These are phyloP conservation scores for Podila epigama DNA, from an alignment of 192 early-diverging fungal genomes.

Conservation along the genomic window DNA sequence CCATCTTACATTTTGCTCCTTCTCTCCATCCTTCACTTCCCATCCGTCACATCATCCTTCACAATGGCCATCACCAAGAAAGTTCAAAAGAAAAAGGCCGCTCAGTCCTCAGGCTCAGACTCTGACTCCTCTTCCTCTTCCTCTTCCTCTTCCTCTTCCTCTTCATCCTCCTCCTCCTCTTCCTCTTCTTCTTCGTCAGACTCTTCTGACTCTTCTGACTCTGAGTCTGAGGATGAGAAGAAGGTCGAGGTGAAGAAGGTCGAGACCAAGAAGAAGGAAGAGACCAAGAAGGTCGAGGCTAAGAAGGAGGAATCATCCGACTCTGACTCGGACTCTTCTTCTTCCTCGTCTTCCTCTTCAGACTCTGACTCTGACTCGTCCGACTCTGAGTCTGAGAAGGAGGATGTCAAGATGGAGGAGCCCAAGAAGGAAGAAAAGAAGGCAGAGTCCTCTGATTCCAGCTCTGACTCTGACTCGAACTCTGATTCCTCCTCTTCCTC, in stretches of 20 bases:
- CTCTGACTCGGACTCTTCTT: constrained; percentile 20
- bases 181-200: constrained; percentile 13
- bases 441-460: constrained; percentile 32
- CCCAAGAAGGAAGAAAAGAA: constrained; percentile 29
- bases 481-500: constrained; percentile 23
- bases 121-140: constrained; percentile 32
- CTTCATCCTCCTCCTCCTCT: constrained; percentile 47
- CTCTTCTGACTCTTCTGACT: constrained; percentile 47
- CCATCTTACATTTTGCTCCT: constrained; percentile 6
- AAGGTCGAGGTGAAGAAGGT: constrained; percentile 28
- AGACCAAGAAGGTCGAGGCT: constrained; percentile 1
- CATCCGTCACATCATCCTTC: constrained; percentile 1
- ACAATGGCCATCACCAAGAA: constrained; percentile 50
- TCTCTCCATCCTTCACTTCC: constrained; percentile 9
- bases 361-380: constrained; percentile 50
- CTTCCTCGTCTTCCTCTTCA: neutral
- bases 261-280: neutral
- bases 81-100: constrained; percentile 60
- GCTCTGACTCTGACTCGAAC: constrained; percentile 14
- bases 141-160: constrained; percentile 41
- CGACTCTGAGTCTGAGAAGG: constrained; percentile 20
- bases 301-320: constrained; percentile 29
- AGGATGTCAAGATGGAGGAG: constrained; percentile 29
- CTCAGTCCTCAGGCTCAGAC: constrained; percentile 36
- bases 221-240: constrained; percentile 51